Conservation (phyloP, 257 asterid genomes). For the Solanum dulcamara region DNA sequence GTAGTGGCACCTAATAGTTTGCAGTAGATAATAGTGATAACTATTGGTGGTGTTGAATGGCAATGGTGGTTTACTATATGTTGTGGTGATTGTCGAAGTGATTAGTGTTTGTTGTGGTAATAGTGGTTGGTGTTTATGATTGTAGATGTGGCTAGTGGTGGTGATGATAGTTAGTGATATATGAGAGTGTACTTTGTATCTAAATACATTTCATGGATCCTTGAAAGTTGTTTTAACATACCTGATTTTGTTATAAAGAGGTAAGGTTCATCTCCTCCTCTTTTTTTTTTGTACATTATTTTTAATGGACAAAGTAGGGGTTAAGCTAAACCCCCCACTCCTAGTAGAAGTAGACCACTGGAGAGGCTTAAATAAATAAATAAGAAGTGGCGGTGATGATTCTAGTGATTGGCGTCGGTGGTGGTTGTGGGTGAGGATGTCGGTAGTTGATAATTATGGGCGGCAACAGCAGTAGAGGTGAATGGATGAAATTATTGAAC, state of each 20-base stretch:
- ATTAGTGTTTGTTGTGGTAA: not conserved
- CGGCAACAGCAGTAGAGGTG: not conserved
- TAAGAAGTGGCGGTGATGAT: not conserved
- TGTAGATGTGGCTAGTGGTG: not conserved
- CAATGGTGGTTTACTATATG: not conserved
- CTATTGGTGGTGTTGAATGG: not conserved
- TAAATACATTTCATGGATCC: not conserved
- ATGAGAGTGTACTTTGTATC: not conserved
- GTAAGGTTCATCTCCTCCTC: not conserved
- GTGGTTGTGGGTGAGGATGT: not conserved
- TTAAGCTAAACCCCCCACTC: not conserved
- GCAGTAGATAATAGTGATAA: not conserved
- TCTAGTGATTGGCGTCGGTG: not conserved
- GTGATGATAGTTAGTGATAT: not conserved
- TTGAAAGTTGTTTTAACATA: not conserved
- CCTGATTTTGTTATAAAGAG: not conserved
- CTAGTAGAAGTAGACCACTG: not conserved
- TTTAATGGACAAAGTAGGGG: not conserved
- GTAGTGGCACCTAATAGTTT: not conserved
- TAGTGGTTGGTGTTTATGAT: not conserved
- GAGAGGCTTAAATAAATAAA: not conserved
- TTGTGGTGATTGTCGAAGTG: not conserved
- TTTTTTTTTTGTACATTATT: not conserved
- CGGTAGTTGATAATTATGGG: not conserved
- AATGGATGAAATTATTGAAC: not conserved